Percentiles rank a stretch among this genome's conserved stretches.
Evolutionary conservation across 768 basidiomycete genomes (phyloP).

Genomic region (Mycena chlorophos): DNA sequence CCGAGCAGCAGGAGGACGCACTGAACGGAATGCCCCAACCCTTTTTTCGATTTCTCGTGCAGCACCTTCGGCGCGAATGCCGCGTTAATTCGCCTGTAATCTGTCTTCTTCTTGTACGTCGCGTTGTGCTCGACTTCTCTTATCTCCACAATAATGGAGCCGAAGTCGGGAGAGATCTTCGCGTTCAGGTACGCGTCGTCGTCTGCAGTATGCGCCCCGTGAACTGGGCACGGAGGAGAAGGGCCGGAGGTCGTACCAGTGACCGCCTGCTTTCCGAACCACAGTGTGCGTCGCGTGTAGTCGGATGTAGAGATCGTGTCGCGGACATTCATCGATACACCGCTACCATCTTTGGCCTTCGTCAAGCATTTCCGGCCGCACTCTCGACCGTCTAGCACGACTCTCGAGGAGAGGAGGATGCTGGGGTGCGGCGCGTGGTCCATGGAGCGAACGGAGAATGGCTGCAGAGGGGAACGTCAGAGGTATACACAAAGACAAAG

Average conservation of each 20-base stretch:
- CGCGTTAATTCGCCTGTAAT: neutral
- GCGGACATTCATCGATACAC: neutral
- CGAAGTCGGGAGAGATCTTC: conserved; percentile 8
- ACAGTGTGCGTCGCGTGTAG: neutral
- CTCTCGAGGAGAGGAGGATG: neutral
- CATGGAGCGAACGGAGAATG: neutral
- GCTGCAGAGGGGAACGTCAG: neutral
- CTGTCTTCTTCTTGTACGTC: too few species aligned
- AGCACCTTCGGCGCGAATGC: neutral
- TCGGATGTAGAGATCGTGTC: neutral
- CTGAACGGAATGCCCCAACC: conserved; percentile 17
- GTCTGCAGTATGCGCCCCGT: neutral
- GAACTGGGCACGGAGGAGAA: neutral
- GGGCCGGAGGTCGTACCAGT: conserved; percentile 2
- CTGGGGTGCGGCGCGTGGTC: neutral
- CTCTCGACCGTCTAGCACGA: neutral
- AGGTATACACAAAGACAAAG: neutral
- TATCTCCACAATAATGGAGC: conserved; percentile 2
- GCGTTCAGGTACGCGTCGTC: conserved; percentile 11
- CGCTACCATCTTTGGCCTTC: too few species aligned
- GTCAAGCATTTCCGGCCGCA: neutral
- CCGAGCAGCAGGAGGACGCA: neutral
- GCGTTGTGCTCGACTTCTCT: neutral
- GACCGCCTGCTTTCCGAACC: conserved; percentile 1
- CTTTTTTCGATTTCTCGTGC: conserved; percentile 17